Percentiles rank a stretch among this genome's conserved stretches.
Evolutionary conservation across 2,329 filamentous ascomycete genomes (phyloP).

Genomic region (Xylaria polymorpha): DNA sequence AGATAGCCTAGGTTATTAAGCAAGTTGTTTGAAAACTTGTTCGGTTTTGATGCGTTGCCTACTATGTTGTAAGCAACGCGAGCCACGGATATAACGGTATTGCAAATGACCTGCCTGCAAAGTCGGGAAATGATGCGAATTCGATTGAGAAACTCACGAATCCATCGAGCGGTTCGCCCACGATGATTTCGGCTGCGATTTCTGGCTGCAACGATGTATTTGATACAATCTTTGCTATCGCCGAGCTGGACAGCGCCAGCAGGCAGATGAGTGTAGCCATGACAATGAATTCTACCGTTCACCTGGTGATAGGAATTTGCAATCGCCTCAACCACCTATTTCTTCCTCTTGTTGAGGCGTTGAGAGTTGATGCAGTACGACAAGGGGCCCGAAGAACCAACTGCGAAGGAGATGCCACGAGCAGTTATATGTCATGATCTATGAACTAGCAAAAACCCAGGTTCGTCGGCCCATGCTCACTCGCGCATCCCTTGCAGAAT

Average conservation of each 20-base stretch:
- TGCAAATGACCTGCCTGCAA: conserved; percentile 45
- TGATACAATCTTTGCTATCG: conserved; percentile 34
- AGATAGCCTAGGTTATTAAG: conserved; percentile 67
- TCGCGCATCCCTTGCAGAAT: conserved; percentile 1
- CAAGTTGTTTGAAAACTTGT: conserved; percentile 70
- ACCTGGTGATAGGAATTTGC: background rate
- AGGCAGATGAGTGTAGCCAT: conserved; percentile 38
- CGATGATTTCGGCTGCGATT: conserved; percentile 31
- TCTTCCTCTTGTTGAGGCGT: background rate
- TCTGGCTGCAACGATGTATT: conserved; percentile 10
- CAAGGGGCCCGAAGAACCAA: background rate
- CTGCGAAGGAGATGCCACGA: conserved; percentile 11
- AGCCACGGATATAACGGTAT: background rate
- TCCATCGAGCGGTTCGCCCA: conserved; percentile 52
- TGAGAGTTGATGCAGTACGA: background rate
- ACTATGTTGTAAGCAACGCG: conserved; percentile 27
- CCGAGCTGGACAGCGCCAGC: conserved; percentile 37
- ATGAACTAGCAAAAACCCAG: background rate
- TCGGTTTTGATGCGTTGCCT: conserved; percentile 61
- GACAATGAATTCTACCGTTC: conserved; percentile 1
- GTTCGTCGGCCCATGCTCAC: background rate
- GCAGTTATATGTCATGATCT: conserved; percentile 5
- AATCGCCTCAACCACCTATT: background rate
- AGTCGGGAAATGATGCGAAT: conserved; percentile 55
- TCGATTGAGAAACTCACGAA: conserved; percentile 57